Conservation (phyloP, 306 rosid genomes). For the Lablab purpureus region DNA sequence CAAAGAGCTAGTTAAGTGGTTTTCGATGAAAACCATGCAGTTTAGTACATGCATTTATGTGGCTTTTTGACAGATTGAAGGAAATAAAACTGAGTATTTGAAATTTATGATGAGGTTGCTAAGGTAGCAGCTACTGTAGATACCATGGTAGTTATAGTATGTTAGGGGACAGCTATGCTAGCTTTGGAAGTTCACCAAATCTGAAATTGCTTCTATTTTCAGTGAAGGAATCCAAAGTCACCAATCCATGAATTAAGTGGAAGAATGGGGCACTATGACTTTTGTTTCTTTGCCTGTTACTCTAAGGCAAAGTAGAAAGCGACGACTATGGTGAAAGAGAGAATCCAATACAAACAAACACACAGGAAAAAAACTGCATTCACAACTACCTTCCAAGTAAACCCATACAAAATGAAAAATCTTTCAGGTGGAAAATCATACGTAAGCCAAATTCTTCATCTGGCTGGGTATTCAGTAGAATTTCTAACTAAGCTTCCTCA, state of each 20-base stretch:
- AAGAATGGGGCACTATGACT: constrained; percentile 25
- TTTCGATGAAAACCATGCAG: constrained; percentile 44
- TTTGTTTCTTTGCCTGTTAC: constrained; percentile 33
- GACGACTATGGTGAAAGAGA: constrained; percentile 41
- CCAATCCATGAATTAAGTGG: constrained; percentile 26
- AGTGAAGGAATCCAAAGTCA: constrained; percentile 58
- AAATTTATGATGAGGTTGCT: constrained; percentile 1
- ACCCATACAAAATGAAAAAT: constrained; percentile 10
- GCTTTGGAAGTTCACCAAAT: constrained; percentile 54
- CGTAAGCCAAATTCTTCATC: constrained; percentile 21
- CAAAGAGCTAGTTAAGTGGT: background rate
- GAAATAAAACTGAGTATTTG: background rate
- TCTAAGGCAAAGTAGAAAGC: constrained; percentile 45
- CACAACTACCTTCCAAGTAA: constrained; percentile 17
- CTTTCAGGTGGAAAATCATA: constrained; percentile 28
- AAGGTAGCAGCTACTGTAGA: background rate
- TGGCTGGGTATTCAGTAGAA: background rate
- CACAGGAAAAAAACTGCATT: background rate
- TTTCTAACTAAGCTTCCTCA: too few species aligned
- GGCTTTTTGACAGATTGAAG: background rate
- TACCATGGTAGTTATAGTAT: constrained; percentile 29
- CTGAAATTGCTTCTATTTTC: constrained; percentile 39
- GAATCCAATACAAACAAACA: constrained; percentile 2
- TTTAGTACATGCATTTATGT: background rate
- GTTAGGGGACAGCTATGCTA: constrained; percentile 34